Percentiles rank a stretch among this genome's conserved stretches.
Evolutionary conservation across 2,329 filamentous ascomycete species (phyloP).

Genomic region (Exophiala sp.): DNA sequence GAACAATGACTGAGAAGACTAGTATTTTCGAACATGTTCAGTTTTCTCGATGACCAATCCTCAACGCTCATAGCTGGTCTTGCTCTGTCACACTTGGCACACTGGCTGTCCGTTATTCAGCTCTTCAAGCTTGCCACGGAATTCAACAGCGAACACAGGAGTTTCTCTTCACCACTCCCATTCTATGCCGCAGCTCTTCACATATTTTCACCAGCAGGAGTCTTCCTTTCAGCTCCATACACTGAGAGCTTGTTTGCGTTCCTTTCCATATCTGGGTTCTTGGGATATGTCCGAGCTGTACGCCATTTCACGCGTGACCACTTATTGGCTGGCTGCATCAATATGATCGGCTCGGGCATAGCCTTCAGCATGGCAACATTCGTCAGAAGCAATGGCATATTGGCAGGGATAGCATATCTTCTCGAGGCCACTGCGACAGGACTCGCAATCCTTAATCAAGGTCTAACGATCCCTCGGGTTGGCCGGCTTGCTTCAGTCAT

Average conservation of each 20-base stretch:
- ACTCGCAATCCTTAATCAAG: conserved; percentile 38
- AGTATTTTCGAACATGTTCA: not conserved
- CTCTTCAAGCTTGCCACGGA: conserved; percentile 42
- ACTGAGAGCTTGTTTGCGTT: conserved; percentile 73
- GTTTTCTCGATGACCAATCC: not conserved
- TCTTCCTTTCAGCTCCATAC: conserved; percentile 86
- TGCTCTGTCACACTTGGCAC: conserved; percentile 63
- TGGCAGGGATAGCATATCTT: conserved; percentile 72
- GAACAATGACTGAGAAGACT: not conserved
- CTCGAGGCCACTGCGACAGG: conserved; percentile 50
- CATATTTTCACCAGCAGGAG: conserved; percentile 75
- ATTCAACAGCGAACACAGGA: conserved; percentile 27
- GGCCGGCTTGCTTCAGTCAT: conserved; percentile 55
- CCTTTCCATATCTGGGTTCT: conserved; percentile 67
- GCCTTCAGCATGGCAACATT: conserved; percentile 66
- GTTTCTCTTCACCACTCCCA: conserved; percentile 46
- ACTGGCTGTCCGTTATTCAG: conserved; percentile 67
- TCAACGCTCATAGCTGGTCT: conserved; percentile 52
- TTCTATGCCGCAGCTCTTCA: conserved; percentile 69
- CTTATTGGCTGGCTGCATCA: conserved; percentile 39
- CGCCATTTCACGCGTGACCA: conserved; percentile 31
- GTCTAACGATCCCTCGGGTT: conserved; percentile 37
- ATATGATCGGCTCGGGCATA: conserved; percentile 55
- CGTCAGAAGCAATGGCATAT: conserved; percentile 77
- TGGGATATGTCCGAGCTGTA: conserved; percentile 56